Percentiles rank a stretch among this genome's conserved stretches.
phyloP scores from a whole-genome alignment of 441 rosid species.

The Iberis amara region DNA sequence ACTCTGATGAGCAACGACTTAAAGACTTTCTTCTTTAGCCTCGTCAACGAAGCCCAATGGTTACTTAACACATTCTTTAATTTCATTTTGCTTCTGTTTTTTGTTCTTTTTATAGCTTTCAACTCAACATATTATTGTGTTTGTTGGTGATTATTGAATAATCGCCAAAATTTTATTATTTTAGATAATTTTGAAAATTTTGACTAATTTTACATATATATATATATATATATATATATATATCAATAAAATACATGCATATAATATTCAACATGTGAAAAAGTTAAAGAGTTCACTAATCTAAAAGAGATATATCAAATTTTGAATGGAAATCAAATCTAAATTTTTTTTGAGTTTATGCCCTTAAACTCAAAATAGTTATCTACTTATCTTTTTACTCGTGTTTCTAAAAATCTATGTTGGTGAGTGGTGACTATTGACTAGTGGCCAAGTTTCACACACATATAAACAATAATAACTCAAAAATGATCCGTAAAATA shows the following conservation, averaged over 20 bases:
- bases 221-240: too few relatives aligned
- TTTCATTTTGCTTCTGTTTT: not conserved
- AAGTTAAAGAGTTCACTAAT: too few relatives aligned
- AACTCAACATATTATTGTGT: not conserved
- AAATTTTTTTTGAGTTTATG: too few relatives aligned
- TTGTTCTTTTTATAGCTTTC: not conserved
- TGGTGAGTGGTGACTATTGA: constrained; percentile 24
- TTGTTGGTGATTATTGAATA: constrained; percentile 24
- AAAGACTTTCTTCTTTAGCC: constrained; percentile 25
- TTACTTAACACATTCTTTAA: constrained; percentile 2
- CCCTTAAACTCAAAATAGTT: too few relatives aligned
- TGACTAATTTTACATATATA: too few relatives aligned
- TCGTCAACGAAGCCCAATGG: constrained; percentile 26
- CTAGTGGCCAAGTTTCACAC: constrained; percentile 25
- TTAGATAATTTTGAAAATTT: too few relatives aligned
- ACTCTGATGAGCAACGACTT: constrained; percentile 14
- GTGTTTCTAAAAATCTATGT: not conserved
- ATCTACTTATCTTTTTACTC: too few relatives aligned
- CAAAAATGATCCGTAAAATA: not conserved
- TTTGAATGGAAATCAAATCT: too few relatives aligned
- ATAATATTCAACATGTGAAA: too few relatives aligned
- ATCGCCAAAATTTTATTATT: constrained; percentile 9
- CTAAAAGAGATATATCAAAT: too few relatives aligned
- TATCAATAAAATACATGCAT: too few relatives aligned
- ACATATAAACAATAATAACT: not conserved